Evolutionary conservation across 2,329 filamentous ascomycete genomes (phyloP).

Genomic region (Hypoxylon sp.): DNA sequence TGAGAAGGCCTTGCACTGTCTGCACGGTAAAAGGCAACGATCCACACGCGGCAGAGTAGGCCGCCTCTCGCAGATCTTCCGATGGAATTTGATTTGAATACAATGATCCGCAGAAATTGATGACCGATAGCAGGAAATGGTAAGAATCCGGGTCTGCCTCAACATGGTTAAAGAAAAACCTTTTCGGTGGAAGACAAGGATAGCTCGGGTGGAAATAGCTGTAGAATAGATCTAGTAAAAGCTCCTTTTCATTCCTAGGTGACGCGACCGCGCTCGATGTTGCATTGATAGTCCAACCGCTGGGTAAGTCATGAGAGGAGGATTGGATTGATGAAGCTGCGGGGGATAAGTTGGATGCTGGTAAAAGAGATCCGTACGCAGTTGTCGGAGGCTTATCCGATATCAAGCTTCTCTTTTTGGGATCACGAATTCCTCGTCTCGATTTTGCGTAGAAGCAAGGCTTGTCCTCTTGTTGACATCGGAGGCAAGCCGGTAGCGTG

Average conservation of each 20-base stretch:
- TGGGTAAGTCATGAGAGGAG: slow-evolving; percentile 35
- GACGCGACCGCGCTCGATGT: slow-evolving; percentile 38
- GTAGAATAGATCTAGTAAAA: slow-evolving; percentile 39
- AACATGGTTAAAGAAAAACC: slow-evolving; percentile 45
- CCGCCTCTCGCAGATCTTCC: slow-evolving; percentile 45
- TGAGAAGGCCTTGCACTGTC: slow-evolving; percentile 47
- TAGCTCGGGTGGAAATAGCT: slow-evolving; percentile 47
- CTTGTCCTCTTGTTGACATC: slow-evolving; percentile 53
- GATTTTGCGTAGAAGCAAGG: slow-evolving; percentile 59
- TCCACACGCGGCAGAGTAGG: slow-evolving; percentile 46
- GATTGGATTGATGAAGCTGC: slow-evolving; percentile 29
- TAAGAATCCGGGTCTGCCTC: slow-evolving; percentile 47
- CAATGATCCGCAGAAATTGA: slow-evolving; percentile 52
- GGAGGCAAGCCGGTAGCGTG: slow-evolving; percentile 52
- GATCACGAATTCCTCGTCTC: slow-evolving; percentile 53
- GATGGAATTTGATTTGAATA: slow-evolving; percentile 45
- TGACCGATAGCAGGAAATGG: slow-evolving; percentile 46
- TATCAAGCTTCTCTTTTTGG: slow-evolving; percentile 47
- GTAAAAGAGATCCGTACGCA: slow-evolving; percentile 30
- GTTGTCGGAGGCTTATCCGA: slow-evolving; percentile 41
- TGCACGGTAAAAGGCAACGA: slow-evolving; percentile 46
- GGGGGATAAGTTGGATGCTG: slow-evolving; percentile 37
- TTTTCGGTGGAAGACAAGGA: slow-evolving; percentile 48
- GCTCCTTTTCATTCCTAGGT: slow-evolving; percentile 34
- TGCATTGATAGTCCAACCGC: slow-evolving; percentile 36